Evolutionary conservation across 148 eudicot genomes (phyloP).

Genomic region (Fallopia convolvulus): DNA sequence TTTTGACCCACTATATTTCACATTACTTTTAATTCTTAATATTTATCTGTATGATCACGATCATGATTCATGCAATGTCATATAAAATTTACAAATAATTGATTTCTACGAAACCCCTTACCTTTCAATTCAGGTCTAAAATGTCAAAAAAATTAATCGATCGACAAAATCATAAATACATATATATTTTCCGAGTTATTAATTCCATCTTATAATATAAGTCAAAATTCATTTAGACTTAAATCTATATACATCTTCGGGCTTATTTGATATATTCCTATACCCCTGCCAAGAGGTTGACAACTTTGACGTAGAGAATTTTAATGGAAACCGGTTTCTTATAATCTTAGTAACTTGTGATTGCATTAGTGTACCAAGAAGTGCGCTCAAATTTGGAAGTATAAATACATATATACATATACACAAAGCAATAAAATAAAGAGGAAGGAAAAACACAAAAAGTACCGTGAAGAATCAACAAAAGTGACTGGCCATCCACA

Average conservation of each 20-base stretch:
- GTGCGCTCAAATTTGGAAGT: neutral
- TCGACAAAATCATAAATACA: no score
- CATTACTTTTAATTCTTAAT: neutral
- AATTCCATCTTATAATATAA: no score
- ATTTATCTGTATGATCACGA: neutral
- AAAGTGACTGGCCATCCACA: slow-evolving; percentile 87
- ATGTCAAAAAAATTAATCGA: no score
- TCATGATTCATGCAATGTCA: no score
- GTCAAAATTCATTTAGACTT: neutral
- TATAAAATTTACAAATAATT: no score
- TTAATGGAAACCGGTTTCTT: neutral
- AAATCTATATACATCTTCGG: no score
- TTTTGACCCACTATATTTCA: neutral
- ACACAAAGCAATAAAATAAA: neutral
- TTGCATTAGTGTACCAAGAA: slow-evolving; percentile 6
- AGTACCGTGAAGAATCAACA: slow-evolving; percentile 77
- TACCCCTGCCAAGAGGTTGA: neutral
- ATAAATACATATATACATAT: neutral
- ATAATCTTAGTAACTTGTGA: neutral
- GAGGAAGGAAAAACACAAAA: slow-evolving; percentile 1
- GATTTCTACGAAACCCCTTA: no score
- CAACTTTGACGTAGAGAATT: neutral
- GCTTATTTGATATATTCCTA: neutral
- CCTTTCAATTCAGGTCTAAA: no score
- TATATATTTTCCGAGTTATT: no score